Conservation (phyloP, 2,329 filamentous ascomycete species). For the Beauveria sp. region DNA sequence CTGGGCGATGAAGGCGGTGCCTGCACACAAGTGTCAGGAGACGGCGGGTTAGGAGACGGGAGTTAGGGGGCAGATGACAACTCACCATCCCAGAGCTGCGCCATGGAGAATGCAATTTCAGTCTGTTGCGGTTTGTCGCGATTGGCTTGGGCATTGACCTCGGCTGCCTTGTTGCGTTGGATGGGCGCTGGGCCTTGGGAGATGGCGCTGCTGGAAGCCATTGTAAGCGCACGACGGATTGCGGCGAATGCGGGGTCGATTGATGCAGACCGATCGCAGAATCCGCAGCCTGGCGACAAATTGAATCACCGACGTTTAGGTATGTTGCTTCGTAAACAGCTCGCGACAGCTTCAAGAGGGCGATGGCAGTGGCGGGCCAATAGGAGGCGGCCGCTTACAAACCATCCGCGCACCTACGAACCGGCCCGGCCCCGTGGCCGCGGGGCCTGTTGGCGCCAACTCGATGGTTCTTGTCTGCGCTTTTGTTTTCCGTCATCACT, state of each 20-base stretch:
- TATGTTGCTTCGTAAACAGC: neutral
- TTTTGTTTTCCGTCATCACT: too few species aligned
- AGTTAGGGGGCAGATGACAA: neutral
- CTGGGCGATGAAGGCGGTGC: conserved; percentile 75
- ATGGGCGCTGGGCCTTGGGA: neutral
- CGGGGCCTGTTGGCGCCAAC: too few species aligned
- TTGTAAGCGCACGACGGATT: neutral
- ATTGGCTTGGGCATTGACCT: neutral
- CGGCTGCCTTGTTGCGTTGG: neutral
- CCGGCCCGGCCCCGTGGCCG: too few species aligned
- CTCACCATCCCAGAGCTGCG: neutral
- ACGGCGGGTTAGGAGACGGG: neutral
- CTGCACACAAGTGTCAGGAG: conserved; percentile 34
- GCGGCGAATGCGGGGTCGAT: neutral
- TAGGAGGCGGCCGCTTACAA: conserved; percentile 1
- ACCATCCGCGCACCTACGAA: neutral
- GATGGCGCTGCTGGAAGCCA: neutral
- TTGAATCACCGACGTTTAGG: neutral
- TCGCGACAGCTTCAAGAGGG: neutral
- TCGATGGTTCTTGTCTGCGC: too few species aligned
- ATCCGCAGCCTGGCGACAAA: neutral
- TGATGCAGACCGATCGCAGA: neutral
- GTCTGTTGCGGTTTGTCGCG: neutral
- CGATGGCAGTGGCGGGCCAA: neutral
- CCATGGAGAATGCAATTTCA: neutral